These are phyloP conservation scores for Mallotus repandus DNA, from an alignment of 441 rosid species.

Conservation along the genomic window DNA sequence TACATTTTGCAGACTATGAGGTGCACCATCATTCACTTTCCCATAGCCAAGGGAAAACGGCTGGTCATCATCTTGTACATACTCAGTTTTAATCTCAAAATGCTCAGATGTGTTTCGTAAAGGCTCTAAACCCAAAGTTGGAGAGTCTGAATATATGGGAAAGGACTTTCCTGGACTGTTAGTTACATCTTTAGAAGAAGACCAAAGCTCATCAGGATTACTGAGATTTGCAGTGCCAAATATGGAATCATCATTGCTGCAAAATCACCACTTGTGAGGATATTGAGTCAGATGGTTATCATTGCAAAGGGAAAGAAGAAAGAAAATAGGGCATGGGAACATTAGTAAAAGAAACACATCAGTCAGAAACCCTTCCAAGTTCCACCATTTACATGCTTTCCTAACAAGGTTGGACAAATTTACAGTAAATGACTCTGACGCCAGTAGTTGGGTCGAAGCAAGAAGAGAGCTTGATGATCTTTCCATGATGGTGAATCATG, in stretches of 20 bases:
- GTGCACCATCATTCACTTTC: conserved; percentile 42
- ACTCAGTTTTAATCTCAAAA: conserved; percentile 49
- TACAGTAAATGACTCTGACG: neutral
- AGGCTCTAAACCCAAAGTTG: conserved; percentile 46
- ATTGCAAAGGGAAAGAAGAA: conserved; percentile 15
- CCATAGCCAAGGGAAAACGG: conserved; percentile 38
- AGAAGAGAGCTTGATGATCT: neutral
- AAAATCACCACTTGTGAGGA: conserved; percentile 95
- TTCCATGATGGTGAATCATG: conserved; percentile 2
- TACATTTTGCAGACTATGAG: conserved; percentile 38
- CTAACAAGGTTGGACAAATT: neutral
- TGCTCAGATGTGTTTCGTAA: conserved; percentile 36
- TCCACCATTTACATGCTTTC: conserved; percentile 12
- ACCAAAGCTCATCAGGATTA: conserved; percentile 75
- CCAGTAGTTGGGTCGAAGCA: neutral
- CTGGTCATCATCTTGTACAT: conserved; percentile 47
- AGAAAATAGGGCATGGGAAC: neutral
- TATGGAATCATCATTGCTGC: conserved; percentile 90
- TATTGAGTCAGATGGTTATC: conserved; percentile 55
- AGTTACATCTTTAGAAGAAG: conserved; percentile 61
- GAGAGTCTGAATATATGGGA: conserved; percentile 48
- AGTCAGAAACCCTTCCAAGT: conserved; percentile 17
- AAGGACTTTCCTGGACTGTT: conserved; percentile 51
- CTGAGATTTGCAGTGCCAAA: conserved; percentile 74
- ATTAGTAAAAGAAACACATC: neutral